phyloP scores from a whole-genome alignment of 139 green algal genomes.

The Nannochloris sp. region DNA sequence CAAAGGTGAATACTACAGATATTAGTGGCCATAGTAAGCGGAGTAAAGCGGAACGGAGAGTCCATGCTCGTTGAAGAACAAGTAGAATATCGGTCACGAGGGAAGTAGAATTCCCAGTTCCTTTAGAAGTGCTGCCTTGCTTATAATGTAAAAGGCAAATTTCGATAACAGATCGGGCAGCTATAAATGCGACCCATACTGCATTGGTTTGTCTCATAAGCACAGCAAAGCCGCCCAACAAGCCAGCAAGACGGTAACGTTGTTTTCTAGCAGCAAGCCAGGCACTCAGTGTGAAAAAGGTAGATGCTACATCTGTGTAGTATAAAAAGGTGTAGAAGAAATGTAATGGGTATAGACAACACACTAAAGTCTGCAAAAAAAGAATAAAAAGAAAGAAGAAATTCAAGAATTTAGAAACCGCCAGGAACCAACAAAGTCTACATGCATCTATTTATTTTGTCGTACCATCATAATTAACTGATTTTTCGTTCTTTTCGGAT shows the following conservation, averaged over 20 bases:
- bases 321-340: slow-evolving; percentile 87
- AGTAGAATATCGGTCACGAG: background rate
- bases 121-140: background rate
- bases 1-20: slow-evolving; percentile 41
- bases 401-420: no score
- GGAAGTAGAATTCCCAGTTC: background rate
- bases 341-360: slow-evolving; percentile 64
- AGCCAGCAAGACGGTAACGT: slow-evolving; percentile 5
- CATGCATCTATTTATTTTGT: background rate
- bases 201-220: slow-evolving; percentile 85
- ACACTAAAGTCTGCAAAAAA: slow-evolving; percentile 22
- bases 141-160: background rate
- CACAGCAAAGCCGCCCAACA: slow-evolving; percentile 44
- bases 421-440: background rate
- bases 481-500: background rate
- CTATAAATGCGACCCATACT: slow-evolving; percentile 77
- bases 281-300: slow-evolving; percentile 51
- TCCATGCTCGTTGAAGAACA: background rate
- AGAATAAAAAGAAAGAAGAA: background rate
- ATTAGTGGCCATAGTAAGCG: slow-evolving; percentile 33
- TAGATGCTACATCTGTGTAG: slow-evolving; percentile 85
- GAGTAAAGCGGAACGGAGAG: slow-evolving; percentile 13
- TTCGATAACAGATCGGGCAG: slow-evolving; percentile 1
- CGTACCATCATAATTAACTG: slow-evolving; percentile 23
- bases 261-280: slow-evolving; percentile 23